Conservation (phyloP, 495 filamentous ascomycete genomes). For the Xylaria flabelliformis region DNA sequence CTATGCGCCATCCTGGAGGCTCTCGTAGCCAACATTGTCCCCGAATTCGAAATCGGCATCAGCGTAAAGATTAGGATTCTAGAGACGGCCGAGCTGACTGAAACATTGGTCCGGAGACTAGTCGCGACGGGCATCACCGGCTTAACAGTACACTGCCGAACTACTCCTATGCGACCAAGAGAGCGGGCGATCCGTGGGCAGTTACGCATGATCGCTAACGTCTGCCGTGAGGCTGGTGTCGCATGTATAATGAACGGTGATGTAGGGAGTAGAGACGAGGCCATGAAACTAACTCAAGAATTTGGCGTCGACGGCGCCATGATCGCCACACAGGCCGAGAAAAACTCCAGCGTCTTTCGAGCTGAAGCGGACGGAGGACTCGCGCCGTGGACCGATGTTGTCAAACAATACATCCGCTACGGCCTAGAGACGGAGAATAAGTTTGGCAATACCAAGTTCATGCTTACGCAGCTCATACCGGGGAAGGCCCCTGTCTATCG, state of each 20-base stretch:
- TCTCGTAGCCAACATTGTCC: conserved; percentile 77
- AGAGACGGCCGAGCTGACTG: conserved; percentile 73
- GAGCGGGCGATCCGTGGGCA: conserved; percentile 88
- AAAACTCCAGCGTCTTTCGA: conserved; percentile 85
- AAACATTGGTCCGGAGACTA: conserved; percentile 73
- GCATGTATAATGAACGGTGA: conserved; percentile 96
- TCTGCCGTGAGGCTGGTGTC: conserved; percentile 83
- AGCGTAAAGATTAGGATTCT: conserved; percentile 94
- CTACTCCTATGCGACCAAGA: conserved; percentile 90
- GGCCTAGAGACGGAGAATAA: conserved; percentile 82
- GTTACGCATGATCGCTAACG: conserved; percentile 74
- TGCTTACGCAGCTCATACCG: conserved; percentile 82
- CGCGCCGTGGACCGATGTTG: conserved; percentile 75
- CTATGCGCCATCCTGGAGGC: conserved; percentile 81
- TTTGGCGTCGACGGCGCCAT: conserved; percentile 91
- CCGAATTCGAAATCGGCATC: conserved; percentile 81
- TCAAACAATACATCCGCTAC: conserved; percentile 71
- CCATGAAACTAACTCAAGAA: conserved; percentile 68
- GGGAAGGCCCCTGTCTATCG: conserved; percentile 71
- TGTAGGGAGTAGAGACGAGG: conserved; percentile 73
- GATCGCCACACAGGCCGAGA: conserved; percentile 92
- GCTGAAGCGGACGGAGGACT: conserved; percentile 66
- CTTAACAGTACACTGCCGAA: conserved; percentile 93
- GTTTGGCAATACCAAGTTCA: conserved; percentile 88
- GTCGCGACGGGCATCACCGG: conserved; percentile 87